These are phyloP conservation scores for Akanthomyces muscarius DNA, from an alignment of 2,329 filamentous ascomycete species.

Conservation along the genomic window DNA sequence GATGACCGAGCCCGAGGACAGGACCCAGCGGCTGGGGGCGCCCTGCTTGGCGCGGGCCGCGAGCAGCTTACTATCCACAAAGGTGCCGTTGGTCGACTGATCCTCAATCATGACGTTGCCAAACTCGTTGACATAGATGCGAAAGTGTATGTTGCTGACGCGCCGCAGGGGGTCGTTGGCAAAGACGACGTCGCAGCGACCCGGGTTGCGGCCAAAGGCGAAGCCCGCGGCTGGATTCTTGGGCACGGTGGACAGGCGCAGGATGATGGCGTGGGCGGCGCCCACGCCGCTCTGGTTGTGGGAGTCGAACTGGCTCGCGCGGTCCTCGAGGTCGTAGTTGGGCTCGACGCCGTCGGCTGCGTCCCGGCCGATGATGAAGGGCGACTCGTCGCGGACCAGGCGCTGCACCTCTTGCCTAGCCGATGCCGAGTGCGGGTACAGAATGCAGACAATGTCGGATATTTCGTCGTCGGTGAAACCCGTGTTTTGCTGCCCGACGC, in stretches of 20 bases:
- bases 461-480: conserved; percentile 79
- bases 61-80: conserved; percentile 72
- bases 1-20: conserved; percentile 70
- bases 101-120: conserved; percentile 90
- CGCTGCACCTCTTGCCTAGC: conserved; percentile 66
- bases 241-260: conserved; percentile 71
- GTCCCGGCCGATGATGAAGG: conserved; percentile 47
- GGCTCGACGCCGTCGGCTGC: conserved; percentile 47
- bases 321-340: conserved; percentile 49
- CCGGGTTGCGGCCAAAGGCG: conserved; percentile 74
- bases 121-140: conserved; percentile 84
- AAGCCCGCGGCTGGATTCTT: conserved; percentile 71
- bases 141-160: conserved; percentile 93
- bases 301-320: conserved; percentile 42
- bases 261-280: conserved; percentile 65
- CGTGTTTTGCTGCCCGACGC: conserved; percentile 74
- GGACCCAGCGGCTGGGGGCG: conserved; percentile 50
- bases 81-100: conserved; percentile 90
- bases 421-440: conserved; percentile 71
- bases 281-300: conserved; percentile 36
- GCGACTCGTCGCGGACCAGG: conserved; percentile 45
- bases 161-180: conserved; percentile 63
- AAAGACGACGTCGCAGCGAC: conserved; percentile 69
- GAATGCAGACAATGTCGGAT: conserved; percentile 82
- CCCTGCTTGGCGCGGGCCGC: conserved; percentile 36